Conservation (phyloP, 1,139 yeast species). For the Petasospora fabianii region DNA sequence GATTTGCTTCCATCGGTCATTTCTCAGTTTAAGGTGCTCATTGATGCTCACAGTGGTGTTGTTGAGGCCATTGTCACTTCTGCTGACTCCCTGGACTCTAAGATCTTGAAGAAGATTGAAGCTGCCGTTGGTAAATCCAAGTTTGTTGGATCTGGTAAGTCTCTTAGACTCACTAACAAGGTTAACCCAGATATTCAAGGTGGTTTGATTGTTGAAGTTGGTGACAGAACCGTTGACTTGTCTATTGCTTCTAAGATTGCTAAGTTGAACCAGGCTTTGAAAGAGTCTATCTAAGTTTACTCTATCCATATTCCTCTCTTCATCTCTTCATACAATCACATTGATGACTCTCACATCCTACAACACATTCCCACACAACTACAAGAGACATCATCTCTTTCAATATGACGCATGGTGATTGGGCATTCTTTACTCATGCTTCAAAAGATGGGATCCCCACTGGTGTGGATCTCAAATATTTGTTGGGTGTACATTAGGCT, state of each 20-base stretch:
- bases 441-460: neutral
- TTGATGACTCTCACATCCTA: neutral
- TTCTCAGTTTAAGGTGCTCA: slow-evolving; percentile 69
- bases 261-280: slow-evolving; percentile 84
- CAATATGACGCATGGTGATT: neutral
- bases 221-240: slow-evolving; percentile 95
- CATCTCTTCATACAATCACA: neutral
- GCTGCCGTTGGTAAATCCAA: slow-evolving; percentile 72
- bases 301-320: no score
- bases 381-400: neutral
- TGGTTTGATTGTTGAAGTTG: slow-evolving; percentile 93
- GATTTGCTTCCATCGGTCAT: slow-evolving; percentile 61
- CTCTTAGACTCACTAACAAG: slow-evolving; percentile 76
- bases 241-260: slow-evolving; percentile 81
- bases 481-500: no score
- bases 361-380: neutral
- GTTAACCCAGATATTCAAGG: slow-evolving; percentile 92
- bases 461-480: no score
- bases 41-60: slow-evolving; percentile 87
- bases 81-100: slow-evolving; percentile 80
- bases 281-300: slow-evolving; percentile 66
- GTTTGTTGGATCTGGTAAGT: slow-evolving; percentile 82
- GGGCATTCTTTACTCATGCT: no score
- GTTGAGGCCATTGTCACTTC: slow-evolving; percentile 94
- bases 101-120: slow-evolving; percentile 75